Percentiles rank a stretch among this genome's conserved stretches.
These are phyloP conservation scores for Tetrapyrgos nigripes DNA, from an alignment of 1,284 basidiomycete genomes.

Conservation along the genomic window DNA sequence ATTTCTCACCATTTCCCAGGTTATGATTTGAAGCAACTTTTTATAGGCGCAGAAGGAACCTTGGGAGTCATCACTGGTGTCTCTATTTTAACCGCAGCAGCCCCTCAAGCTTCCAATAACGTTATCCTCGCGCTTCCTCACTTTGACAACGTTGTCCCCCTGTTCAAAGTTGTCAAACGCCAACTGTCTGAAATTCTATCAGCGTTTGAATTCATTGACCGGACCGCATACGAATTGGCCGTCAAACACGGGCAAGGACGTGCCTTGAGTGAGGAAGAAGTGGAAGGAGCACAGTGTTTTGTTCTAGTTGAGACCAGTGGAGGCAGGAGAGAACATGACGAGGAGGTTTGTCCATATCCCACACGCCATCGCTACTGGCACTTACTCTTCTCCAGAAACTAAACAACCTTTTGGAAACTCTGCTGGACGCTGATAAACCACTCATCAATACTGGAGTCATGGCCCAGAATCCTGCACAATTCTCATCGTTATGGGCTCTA, in stretches of 20 bases:
- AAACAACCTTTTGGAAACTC: slow-evolving; percentile 76
- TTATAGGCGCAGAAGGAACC: slow-evolving; percentile 97
- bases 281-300: slow-evolving; percentile 86
- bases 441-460: slow-evolving; percentile 92
- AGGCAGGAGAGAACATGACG: slow-evolving; percentile 92
- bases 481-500: slow-evolving; percentile 90
- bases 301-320: slow-evolving; percentile 96
- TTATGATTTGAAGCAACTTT: slow-evolving; percentile 99
- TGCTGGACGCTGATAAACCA: slow-evolving; percentile 78
- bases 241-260: slow-evolving; percentile 78
- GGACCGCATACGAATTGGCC: slow-evolving; percentile 87
- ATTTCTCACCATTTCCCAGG: slow-evolving; percentile 54
- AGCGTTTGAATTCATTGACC: slow-evolving; percentile 97
- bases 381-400: slow-evolving; percentile 76
- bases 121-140: slow-evolving; percentile 78
- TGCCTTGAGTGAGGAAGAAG: slow-evolving; percentile 69
- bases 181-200: slow-evolving; percentile 96
- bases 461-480: slow-evolving; percentile 92
- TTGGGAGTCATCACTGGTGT: slow-evolving; percentile 96
- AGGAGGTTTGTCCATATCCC: slow-evolving; percentile 66
- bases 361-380: background rate
- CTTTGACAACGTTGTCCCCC: slow-evolving; percentile 76
- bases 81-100: slow-evolving; percentile 93
- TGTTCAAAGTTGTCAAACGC: slow-evolving; percentile 71
- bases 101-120: slow-evolving; percentile 85